Evolutionary conservation across 306 rosid species (phyloP).

Genomic region (Castanospermum australe): DNA sequence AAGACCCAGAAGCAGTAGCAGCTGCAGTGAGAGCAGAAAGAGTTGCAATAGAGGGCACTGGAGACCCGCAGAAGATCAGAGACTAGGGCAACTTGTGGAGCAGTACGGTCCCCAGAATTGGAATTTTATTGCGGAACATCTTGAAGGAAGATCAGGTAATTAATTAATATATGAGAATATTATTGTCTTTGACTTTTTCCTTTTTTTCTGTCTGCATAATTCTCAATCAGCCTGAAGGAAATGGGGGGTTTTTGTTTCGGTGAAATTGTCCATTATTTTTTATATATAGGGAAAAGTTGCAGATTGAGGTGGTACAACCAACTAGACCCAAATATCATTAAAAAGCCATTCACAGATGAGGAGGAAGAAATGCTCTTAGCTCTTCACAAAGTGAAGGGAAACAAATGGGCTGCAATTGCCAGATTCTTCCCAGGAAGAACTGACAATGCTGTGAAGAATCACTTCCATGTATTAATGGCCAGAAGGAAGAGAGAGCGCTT

Average conservation of each 20-base stretch:
- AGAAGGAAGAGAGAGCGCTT: conserved; percentile 49
- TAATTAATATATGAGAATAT: neutral
- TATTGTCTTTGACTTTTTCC: neutral
- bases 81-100: conserved; percentile 44
- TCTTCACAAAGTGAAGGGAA: conserved; percentile 53
- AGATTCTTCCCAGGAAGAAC: conserved; percentile 58
- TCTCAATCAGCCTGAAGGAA: neutral
- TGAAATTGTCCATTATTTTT: neutral
- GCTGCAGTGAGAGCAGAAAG: conserved; percentile 20
- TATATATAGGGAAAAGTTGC: conserved; percentile 58
- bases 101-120: conserved; percentile 62
- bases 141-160: conserved; percentile 62
- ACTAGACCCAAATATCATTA: conserved; percentile 58
- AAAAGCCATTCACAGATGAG: conserved; percentile 47
- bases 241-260: neutral
- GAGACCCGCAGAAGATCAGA: conserved; percentile 59
- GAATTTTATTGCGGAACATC: conserved; percentile 62
- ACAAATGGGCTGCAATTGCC: conserved; percentile 68
- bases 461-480: conserved; percentile 62
- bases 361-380: conserved; percentile 58
- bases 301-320: conserved; percentile 80
- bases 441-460: conserved; percentile 67
- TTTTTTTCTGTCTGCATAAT: neutral
- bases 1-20: conserved; percentile 32
- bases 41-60: conserved; percentile 60